Percentiles rank a stretch among this genome's conserved stretches.
phyloP scores from a whole-genome alignment of 768 basidiomycete genomes.

The Pleurotus cornucopiae region DNA sequence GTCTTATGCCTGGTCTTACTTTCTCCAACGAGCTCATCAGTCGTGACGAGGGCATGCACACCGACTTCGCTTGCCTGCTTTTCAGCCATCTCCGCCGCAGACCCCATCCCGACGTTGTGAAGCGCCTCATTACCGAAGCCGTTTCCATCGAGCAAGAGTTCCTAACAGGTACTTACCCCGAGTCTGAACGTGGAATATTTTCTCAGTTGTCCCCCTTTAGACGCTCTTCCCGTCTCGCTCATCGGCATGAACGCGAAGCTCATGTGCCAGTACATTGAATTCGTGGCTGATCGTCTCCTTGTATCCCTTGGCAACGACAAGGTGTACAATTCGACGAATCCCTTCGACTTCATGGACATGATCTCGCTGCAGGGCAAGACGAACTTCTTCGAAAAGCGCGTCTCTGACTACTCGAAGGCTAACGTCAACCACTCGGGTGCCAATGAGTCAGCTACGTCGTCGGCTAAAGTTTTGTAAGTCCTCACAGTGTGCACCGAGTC shows the following conservation, averaged over 20 bases:
- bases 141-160: constrained; percentile 87
- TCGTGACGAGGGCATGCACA: constrained; percentile 82
- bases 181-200: neutral
- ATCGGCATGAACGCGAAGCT: constrained; percentile 90
- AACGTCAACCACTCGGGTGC: constrained; percentile 38
- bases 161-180: constrained; percentile 52
- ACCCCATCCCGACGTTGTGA: constrained; percentile 76
- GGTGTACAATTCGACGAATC: constrained; percentile 71
- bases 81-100: constrained; percentile 68
- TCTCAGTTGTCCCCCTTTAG: constrained; percentile 26
- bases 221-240: constrained; percentile 79
- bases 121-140: constrained; percentile 73
- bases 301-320: constrained; percentile 82
- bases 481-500: neutral
- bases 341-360: constrained; percentile 94
- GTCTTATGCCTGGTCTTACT: constrained; percentile 88
- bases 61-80: constrained; percentile 77
- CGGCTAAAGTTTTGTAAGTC: constrained; percentile 25
- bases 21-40: constrained; percentile 86
- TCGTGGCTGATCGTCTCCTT: constrained; percentile 86
- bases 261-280: constrained; percentile 93
- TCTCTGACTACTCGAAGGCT: constrained; percentile 79
- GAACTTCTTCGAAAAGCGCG: constrained; percentile 95
- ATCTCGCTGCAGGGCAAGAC: constrained; percentile 96
- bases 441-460: constrained; percentile 1